These are phyloP conservation scores for Taphrina confusa DNA, from an alignment of 1,139 yeast species.

Conservation along the genomic window DNA sequence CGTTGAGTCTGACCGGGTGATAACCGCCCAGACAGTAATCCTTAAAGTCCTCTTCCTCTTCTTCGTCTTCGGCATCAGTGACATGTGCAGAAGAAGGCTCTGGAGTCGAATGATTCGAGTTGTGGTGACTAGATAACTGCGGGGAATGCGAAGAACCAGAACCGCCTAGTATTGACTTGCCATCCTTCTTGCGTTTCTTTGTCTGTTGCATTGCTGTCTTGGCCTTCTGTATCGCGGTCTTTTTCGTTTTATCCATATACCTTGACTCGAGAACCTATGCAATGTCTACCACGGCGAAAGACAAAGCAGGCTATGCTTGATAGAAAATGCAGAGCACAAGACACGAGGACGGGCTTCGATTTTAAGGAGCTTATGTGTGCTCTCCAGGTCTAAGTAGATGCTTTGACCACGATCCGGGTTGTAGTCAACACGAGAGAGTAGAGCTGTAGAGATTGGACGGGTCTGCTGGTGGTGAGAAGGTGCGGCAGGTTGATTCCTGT, in stretches of 20 bases:
- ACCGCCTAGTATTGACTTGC: neutral
- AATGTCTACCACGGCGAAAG: too few species aligned
- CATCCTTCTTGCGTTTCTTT: constrained; percentile 33
- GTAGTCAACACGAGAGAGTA: too few species aligned
- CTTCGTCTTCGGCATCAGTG: constrained; percentile 16
- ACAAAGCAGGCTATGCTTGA: too few species aligned
- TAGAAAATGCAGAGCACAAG: too few species aligned
- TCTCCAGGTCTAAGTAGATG: too few species aligned
- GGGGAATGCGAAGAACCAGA: neutral
- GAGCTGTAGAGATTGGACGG: too few species aligned
- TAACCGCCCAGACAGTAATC: constrained; percentile 65
- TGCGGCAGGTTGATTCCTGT: too few species aligned
- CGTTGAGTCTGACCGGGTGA: constrained; percentile 81
- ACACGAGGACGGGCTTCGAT: too few species aligned
- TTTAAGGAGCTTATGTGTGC: too few species aligned
- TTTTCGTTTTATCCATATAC: constrained; percentile 30
- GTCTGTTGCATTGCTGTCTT: constrained; percentile 31
- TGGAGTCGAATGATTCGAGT: constrained; percentile 18
- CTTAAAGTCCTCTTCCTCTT: constrained; percentile 32
- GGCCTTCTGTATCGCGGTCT: constrained; percentile 30
- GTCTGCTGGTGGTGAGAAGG: too few species aligned
- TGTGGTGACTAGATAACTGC: neutral
- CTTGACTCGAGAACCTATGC: neutral
- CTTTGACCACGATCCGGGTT: too few species aligned
- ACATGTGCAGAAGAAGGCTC: constrained; percentile 16